A percentile compares a stretch with the other conserved stretches of the same genome.
These are phyloP conservation scores for Penicillium sp. DNA, from an alignment of 2,329 filamentous ascomycete species.

Conservation along the genomic window DNA sequence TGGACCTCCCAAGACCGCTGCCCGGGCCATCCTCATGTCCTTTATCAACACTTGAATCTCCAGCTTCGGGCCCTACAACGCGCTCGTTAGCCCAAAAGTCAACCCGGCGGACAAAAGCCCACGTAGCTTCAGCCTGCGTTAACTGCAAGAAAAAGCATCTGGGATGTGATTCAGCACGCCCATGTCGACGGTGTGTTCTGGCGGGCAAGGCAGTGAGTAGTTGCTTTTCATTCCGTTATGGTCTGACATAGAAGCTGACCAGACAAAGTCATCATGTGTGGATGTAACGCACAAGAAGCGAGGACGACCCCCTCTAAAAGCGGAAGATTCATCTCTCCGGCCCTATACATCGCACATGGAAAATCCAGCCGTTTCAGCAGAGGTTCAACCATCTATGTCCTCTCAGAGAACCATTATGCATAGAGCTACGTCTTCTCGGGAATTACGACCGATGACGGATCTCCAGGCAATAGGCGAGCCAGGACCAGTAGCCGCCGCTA, in stretches of 20 bases:
- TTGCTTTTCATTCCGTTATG: neutral
- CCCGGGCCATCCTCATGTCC: conserved; percentile 23
- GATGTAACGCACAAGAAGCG: conserved; percentile 48
- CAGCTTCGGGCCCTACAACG: conserved; percentile 18
- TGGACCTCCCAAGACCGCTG: conserved; percentile 14
- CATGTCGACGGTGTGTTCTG: conserved; percentile 44
- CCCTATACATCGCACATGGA: conserved; percentile 30
- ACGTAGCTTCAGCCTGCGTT: conserved; percentile 47
- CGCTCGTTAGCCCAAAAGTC: conserved; percentile 35
- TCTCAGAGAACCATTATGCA: conserved; percentile 28
- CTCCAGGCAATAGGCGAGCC: conserved; percentile 27
- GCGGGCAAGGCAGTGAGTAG: conserved; percentile 44
- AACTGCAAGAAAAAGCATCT: conserved; percentile 48
- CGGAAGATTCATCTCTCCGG: conserved; percentile 37
- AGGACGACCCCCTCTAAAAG: conserved; percentile 42
- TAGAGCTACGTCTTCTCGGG: conserved; percentile 35
- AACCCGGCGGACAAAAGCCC: conserved; percentile 44
- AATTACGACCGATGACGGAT: conserved; percentile 37
- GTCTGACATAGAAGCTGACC: neutral
- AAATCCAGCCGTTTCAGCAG: conserved; percentile 22
- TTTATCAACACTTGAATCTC: conserved; percentile 21
- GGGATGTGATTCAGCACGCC: conserved; percentile 43
- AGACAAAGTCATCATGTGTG: conserved; percentile 37
- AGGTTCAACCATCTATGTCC: conserved; percentile 21
- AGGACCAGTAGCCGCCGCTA: conserved; percentile 14